Evolutionary conservation across 768 basidiomycete species (phyloP).

Genomic region (Kwoniella mangroviensis): DNA sequence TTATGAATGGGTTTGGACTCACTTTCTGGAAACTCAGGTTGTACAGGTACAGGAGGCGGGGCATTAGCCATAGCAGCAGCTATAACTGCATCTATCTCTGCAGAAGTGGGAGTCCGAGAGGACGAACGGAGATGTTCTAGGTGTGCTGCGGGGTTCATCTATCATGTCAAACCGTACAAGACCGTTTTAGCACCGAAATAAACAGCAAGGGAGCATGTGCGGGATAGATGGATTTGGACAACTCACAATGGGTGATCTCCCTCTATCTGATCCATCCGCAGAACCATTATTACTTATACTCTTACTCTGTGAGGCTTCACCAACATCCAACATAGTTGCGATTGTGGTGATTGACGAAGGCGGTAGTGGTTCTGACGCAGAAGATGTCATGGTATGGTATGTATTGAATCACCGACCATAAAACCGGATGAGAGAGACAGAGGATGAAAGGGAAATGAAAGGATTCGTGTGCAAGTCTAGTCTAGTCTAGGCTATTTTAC

Average conservation of each 20-base stretch:
- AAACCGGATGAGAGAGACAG: not conserved
- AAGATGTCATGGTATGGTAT: slow-evolving; percentile 12
- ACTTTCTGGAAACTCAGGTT: slow-evolving; percentile 58
- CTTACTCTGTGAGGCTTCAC: not conserved
- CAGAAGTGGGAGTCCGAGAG: slow-evolving; percentile 58
- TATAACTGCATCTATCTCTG: slow-evolving; percentile 90
- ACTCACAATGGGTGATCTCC: slow-evolving; percentile 25
- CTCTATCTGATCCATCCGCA: slow-evolving; percentile 14
- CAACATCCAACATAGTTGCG: slow-evolving; percentile 4
- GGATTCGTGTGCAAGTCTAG: not conserved
- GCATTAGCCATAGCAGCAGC: slow-evolving; percentile 81
- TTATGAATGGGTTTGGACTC: slow-evolving; percentile 5
- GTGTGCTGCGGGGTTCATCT: slow-evolving; percentile 12
- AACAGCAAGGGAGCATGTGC: too few relatives aligned
- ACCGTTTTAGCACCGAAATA: too few relatives aligned
- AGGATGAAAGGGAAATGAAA: slow-evolving; percentile 3
- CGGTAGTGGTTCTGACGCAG: slow-evolving; percentile 11
- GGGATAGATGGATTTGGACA: not conserved
- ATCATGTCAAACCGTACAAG: not conserved
- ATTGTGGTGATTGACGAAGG: too few relatives aligned
- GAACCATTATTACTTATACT: slow-evolving; percentile 6
- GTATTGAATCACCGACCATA: not conserved
- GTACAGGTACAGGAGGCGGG: slow-evolving; percentile 58
- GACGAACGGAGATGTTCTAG: slow-evolving; percentile 24
- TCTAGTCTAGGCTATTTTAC: not conserved